Percentiles rank a stretch among this genome's conserved stretches.
phyloP scores from a whole-genome alignment of 2,329 filamentous ascomycete species.

The Ophiocordyceps australis region DNA sequence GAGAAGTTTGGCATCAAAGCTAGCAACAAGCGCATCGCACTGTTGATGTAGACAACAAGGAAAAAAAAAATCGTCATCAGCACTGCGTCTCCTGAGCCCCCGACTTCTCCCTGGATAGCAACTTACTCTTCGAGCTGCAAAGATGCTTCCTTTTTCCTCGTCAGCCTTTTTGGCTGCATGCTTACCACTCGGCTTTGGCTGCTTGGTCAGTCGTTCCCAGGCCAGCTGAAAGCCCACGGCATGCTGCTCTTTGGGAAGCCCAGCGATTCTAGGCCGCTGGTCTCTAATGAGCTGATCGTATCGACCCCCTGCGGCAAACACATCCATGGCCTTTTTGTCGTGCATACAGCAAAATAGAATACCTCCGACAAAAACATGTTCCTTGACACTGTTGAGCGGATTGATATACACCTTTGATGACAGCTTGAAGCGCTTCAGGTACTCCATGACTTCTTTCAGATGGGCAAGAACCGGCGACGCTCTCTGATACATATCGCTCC shows the following conservation, averaged over 20 bases:
- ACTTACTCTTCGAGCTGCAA: constrained; percentile 44
- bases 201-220: constrained; percentile 64
- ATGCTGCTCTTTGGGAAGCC: constrained; percentile 47
- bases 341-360: constrained; percentile 83
- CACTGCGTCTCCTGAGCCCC: too few species aligned
- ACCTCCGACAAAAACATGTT: constrained; percentile 74
- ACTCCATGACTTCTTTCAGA: constrained; percentile 59
- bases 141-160: constrained; percentile 40
- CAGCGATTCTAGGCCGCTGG: constrained; percentile 52
- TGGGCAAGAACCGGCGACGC: constrained; percentile 63
- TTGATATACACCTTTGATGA: constrained; percentile 66
- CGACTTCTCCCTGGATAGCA: too few species aligned
- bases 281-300: constrained; percentile 84
- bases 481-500: constrained; percentile 51
- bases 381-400: constrained; percentile 75
- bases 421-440: constrained; percentile 58
- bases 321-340: constrained; percentile 65
- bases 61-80: too few species aligned
- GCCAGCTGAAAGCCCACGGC: constrained; percentile 86
- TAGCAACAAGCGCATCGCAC: constrained; percentile 81
- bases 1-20: constrained; percentile 63
- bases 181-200: constrained; percentile 35
- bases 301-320: constrained; percentile 83
- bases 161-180: constrained; percentile 52
- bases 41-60: constrained; percentile 11